Percentiles rank a stretch among this genome's conserved stretches.
phyloP scores from a whole-genome alignment of 2,329 filamentous ascomycete genomes.

The Curvularia eragrostidis region DNA sequence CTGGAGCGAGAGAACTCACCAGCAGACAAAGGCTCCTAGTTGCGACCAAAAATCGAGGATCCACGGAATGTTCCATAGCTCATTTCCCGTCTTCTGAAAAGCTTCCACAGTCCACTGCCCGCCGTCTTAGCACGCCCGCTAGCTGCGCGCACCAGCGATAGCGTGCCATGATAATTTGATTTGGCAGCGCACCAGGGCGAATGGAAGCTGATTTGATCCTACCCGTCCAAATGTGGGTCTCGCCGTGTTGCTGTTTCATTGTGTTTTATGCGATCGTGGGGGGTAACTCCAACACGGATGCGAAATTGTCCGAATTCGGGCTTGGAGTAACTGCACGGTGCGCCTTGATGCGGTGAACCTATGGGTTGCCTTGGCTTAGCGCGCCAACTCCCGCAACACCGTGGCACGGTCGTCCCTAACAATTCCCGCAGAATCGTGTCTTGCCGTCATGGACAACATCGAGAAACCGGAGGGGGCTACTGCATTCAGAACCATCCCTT shows the following conservation, averaged over 20 bases:
- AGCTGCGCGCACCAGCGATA: constrained; percentile 2
- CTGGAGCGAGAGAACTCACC: constrained; percentile 1
- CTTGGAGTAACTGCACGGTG: constrained; percentile 9
- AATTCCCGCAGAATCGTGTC: constrained; percentile 13
- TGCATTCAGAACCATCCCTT: constrained; percentile 7
- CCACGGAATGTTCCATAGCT: constrained; percentile 17
- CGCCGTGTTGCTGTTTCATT: constrained; percentile 17
- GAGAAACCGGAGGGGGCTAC: constrained; percentile 6
- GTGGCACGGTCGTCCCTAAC: constrained; percentile 15
- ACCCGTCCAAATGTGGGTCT: constrained; percentile 10
- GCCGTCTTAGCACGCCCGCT: constrained; percentile 1
- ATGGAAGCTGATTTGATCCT: constrained; percentile 10
- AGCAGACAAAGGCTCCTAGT: constrained; percentile 3
- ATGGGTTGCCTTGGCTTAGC: constrained; percentile 6
- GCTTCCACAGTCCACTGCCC: constrained; percentile 16
- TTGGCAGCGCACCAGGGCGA: constrained; percentile 4
- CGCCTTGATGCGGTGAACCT: constrained; percentile 8
- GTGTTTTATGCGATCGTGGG: constrained; percentile 16
- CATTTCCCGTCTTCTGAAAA: constrained; percentile 11
- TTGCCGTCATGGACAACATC: constrained; percentile 13
- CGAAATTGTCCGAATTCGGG: constrained; percentile 12
- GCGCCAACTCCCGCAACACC: constrained; percentile 4
- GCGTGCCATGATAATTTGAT: constrained; percentile 6
- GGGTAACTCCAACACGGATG: neutral
- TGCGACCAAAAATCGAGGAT: constrained; percentile 5